A percentile compares a stretch with the other conserved stretches of the same genome.
Conservation (phyloP, 495 filamentous ascomycete species). For the Darksidea phi region DNA sequence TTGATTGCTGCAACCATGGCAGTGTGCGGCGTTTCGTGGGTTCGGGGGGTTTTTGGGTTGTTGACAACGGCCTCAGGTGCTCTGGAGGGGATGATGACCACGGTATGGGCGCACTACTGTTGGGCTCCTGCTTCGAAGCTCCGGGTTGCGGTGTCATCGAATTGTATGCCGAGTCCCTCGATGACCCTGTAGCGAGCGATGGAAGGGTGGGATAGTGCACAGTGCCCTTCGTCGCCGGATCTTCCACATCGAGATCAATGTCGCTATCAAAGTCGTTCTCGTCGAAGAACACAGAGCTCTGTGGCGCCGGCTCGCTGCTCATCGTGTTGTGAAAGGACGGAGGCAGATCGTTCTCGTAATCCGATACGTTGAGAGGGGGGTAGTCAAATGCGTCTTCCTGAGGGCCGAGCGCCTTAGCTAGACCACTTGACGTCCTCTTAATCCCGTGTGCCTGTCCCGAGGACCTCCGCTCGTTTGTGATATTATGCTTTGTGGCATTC, state of each 20-base stretch:
- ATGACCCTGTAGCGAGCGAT: constrained; percentile 35
- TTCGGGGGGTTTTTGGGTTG: constrained; percentile 36
- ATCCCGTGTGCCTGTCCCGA: constrained; percentile 22
- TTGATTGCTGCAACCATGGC: constrained; percentile 52
- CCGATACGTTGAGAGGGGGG: background rate
- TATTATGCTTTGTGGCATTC: constrained; percentile 33
- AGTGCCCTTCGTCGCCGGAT: constrained; percentile 39
- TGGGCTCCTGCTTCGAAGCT: constrained; percentile 37
- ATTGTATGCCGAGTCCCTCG: background rate
- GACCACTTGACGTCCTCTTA: constrained; percentile 44
- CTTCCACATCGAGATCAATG: constrained; percentile 61
- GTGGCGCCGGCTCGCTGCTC: background rate
- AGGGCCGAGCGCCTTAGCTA: constrained; percentile 40
- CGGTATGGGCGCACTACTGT: constrained; percentile 56
- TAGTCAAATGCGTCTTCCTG: constrained; percentile 38
- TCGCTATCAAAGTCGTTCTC: constrained; percentile 72
- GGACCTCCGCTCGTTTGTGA: background rate
- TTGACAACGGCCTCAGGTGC: constrained; percentile 41
- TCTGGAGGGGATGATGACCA: constrained; percentile 66
- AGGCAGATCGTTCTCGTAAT: constrained; percentile 5
- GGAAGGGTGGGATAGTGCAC: constrained; percentile 52
- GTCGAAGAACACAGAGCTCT: constrained; percentile 50
- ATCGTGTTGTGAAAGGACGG: constrained; percentile 2
- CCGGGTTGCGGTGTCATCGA: background rate
- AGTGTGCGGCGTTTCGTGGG: constrained; percentile 54